phyloP scores from a whole-genome alignment of 2,329 filamentous ascomycete species.

The Parastagonospora avenae region DNA sequence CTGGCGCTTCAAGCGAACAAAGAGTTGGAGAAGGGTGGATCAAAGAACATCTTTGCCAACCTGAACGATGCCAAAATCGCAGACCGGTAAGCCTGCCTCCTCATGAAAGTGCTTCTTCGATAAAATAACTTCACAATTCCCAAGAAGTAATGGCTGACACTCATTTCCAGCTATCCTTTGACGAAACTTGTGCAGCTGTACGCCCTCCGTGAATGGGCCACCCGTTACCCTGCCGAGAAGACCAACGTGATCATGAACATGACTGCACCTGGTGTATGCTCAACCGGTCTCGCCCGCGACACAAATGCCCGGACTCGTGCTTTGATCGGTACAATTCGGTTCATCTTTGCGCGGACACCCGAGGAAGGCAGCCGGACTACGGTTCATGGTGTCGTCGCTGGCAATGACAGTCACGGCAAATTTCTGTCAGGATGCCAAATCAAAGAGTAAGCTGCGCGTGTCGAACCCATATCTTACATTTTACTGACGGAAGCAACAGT shows the following conservation, averaged over 20 bases:
- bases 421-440: conserved; percentile 44
- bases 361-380: conserved; percentile 49
- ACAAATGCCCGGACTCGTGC: conserved; percentile 6
- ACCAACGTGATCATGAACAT: conserved; percentile 36
- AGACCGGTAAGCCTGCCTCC: too few relatives aligned
- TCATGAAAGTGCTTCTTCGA: too few relatives aligned
- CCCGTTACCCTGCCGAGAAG: conserved; percentile 8
- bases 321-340: conserved; percentile 9
- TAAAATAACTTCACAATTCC: not conserved
- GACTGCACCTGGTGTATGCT: conserved; percentile 36
- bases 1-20: conserved; percentile 10
- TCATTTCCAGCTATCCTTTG: conserved; percentile 7
- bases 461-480: not conserved
- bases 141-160: too few relatives aligned
- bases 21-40: conserved; percentile 7
- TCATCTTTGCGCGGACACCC: conserved; percentile 38
- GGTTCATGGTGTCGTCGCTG: conserved; percentile 41
- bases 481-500: conserved; percentile 1
- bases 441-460: conserved; percentile 7
- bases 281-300: conserved; percentile 9
- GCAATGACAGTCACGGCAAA: conserved; percentile 43
- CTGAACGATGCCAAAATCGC: too few relatives aligned
- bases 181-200: conserved; percentile 13
- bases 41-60: too few relatives aligned
- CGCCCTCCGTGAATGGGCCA: conserved; percentile 8